These are phyloP conservation scores for Yueomyces sp. DNA, from an alignment of 805 yeast genomes.

Conservation along the genomic window DNA sequence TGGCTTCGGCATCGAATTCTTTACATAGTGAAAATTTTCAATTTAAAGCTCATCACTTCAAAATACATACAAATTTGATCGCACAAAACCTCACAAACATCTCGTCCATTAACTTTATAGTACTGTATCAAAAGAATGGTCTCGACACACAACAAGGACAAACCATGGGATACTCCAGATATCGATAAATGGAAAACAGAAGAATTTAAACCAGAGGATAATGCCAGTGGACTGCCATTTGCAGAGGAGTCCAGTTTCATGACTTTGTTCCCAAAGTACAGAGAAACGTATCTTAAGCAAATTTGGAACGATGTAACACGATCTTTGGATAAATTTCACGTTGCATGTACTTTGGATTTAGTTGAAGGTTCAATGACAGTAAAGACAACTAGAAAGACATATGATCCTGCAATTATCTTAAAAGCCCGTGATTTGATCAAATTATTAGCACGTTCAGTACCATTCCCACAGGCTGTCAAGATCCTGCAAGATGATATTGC, in stretches of 20 bases:
- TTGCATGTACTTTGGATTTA: constrained; percentile 75
- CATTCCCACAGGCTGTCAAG: constrained; percentile 91
- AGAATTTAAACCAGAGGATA: constrained; percentile 82
- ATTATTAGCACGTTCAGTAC: constrained; percentile 88
- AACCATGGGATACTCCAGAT: constrained; percentile 96
- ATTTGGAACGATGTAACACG: constrained; percentile 91
- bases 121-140: constrained; percentile 39
- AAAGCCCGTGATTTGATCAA: constrained; percentile 93
- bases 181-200: constrained; percentile 87
- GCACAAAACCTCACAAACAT: too few relatives aligned
- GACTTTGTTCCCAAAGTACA: constrained; percentile 91
- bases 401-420: constrained; percentile 83
- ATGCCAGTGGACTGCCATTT: constrained; percentile 74
- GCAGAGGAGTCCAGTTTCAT: constrained; percentile 93
- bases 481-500: constrained; percentile 85
- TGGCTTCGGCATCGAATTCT: too few relatives aligned
- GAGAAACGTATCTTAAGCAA: constrained; percentile 78
- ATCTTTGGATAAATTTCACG: constrained; percentile 55
- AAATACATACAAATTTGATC: too few relatives aligned
- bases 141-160: constrained; percentile 85
- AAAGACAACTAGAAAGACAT: constrained; percentile 88
- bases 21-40: too few relatives aligned
- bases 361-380: constrained; percentile 98
- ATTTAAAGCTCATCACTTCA: too few relatives aligned
- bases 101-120: too few relatives aligned